Conservation (phyloP, 176 grass and related monocot species). For the Oryza meyeriana region DNA sequence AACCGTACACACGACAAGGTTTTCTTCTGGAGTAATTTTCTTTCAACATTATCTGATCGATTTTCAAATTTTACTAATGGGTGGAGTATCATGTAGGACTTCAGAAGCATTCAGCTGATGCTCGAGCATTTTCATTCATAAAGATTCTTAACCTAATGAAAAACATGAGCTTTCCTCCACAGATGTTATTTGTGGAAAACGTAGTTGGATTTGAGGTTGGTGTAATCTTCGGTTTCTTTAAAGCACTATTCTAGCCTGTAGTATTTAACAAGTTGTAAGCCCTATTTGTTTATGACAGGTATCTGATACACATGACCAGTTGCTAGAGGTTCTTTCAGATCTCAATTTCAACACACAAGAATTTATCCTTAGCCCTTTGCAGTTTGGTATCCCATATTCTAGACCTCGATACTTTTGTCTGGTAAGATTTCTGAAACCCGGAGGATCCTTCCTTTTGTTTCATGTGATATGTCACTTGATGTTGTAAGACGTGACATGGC, state of each 20-base stretch:
- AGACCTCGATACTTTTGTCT: conserved; percentile 96
- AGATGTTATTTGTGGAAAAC: conserved; percentile 93
- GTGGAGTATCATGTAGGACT: conserved; percentile 58
- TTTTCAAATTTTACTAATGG: conserved; percentile 29
- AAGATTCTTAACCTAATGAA: conserved; percentile 81
- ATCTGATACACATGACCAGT: conserved; percentile 80
- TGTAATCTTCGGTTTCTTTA: conserved; percentile 27
- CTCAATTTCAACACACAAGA: conserved; percentile 80
- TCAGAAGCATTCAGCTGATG: conserved; percentile 95
- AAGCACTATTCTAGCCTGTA: not conserved
- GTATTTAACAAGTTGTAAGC: not conserved
- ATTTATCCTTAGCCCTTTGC: conserved; percentile 90
- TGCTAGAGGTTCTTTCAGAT: conserved; percentile 71
- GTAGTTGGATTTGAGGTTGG: conserved; percentile 95
- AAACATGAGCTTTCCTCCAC: conserved; percentile 71
- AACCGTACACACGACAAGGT: conserved; percentile 98
- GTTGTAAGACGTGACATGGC: not conserved
- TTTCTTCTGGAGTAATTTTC: conserved; percentile 17
- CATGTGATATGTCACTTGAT: not conserved
- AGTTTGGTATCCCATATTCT: conserved; percentile 96
- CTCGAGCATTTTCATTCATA: conserved; percentile 89
- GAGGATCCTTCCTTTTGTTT: not conserved
- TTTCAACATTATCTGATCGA: not conserved
- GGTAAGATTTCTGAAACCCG: conserved; percentile 53
- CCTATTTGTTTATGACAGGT: conserved; percentile 46